phyloP scores from a whole-genome alignment of 305 asterid species.

The Plantago coronopus region DNA sequence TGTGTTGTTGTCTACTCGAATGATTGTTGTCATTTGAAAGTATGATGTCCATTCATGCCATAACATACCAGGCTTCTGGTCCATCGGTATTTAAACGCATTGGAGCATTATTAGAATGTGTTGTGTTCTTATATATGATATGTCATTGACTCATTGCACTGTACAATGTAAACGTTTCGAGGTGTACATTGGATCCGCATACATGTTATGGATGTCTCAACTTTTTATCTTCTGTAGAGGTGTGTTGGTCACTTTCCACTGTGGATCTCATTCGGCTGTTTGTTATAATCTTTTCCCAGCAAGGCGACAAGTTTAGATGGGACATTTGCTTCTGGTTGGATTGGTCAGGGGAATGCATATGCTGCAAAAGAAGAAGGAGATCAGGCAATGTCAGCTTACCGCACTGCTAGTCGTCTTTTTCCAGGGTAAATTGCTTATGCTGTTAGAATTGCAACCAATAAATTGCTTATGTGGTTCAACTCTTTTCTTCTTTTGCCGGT shows the following conservation, averaged over 20 bases:
- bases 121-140: conserved; percentile 1
- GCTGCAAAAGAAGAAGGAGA: conserved; percentile 99
- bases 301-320: conserved; percentile 97
- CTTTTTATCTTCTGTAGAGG: conserved; percentile 16
- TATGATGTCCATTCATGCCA: not conserved
- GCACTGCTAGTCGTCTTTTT: conserved; percentile 97
- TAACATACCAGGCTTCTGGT: not conserved
- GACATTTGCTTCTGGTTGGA: conserved; percentile 96
- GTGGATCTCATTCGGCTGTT: conserved; percentile 13
- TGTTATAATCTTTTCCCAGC: conserved; percentile 44
- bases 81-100: conserved; percentile 1
- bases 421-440: conserved; percentile 97
- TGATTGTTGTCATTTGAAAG: too few species aligned
- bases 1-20: too few species aligned
- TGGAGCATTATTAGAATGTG: conserved; percentile 2
- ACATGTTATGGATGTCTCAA: conserved; percentile 1
- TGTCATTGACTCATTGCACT: not conserved
- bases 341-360: conserved; percentile 93
- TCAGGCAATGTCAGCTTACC: conserved; percentile 98
- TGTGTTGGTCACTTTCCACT: conserved; percentile 8
- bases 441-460: too few species aligned
- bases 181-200: not conserved
- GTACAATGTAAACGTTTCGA: not conserved
- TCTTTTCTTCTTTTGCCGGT: too few species aligned
- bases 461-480: too few species aligned